Evolutionary conservation across 2,329 filamentous ascomycete species (phyloP), one percentile per base, ranked within the genome.

Genomic region (Diaporthe velutina): DNA sequence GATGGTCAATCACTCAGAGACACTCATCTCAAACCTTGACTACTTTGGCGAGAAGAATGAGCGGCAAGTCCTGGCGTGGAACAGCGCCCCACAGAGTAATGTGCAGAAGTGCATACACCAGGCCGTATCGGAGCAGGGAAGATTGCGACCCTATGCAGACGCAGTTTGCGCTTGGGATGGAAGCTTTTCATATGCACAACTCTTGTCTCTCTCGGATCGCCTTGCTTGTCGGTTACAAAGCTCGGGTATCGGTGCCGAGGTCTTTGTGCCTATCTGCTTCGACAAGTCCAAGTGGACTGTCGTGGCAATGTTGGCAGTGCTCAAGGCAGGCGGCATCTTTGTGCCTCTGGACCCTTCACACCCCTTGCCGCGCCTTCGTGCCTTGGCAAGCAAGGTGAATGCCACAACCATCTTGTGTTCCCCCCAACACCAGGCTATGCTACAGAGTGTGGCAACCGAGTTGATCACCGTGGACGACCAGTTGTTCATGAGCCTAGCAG

Each of bases 311-410:
- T 40, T 80, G 7, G 76, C 77, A 13, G 73, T 79, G 0, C 76
- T 80, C 22, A 80, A 80, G 73, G 73, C 79, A 6, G 79, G 79
- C 2, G 73, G 76, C 30, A 77, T 75, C 0, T 80, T 79, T 54
- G 76, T 74, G 3, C 60, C 78, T 1, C 67, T 80, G 4, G 77
- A 79, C 12, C 78, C 78, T 17, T 55, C 58, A 4, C 58, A 61
- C 38, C 58, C 58, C 28, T 22, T 61, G 4, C 38, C 58, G 8
- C 58, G 58, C 3, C 58, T 61, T 42, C 58, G 58, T 28, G 58
- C 58, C 15, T n/a, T 61, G 22, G 58, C 58, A 61, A 61, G 58
- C 35, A 61, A 61, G 58, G 58, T 61, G 38, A 3, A 61, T 0
- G 58, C 58, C 35, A 61, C 13, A 2, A 42, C 58, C 2, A 61